A percentile compares a stretch with the other conserved stretches of the same genome.
Conservation (phyloP, 352 stramenopile species). For the Globisporangium uncinulatum region DNA sequence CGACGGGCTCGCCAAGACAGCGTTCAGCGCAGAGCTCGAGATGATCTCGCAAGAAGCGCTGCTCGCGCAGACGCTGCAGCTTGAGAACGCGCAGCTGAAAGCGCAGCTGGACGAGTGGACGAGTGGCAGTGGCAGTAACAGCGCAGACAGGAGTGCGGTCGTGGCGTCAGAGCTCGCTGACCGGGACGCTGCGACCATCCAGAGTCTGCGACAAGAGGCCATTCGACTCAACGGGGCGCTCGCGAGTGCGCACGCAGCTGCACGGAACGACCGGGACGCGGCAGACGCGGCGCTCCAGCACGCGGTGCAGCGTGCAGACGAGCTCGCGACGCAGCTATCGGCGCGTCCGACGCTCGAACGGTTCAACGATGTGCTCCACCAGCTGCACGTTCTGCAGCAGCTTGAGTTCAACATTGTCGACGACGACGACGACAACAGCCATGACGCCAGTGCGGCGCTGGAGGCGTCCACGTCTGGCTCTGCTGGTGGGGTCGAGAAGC, state of each 20-base stretch:
- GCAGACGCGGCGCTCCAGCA: conserved; percentile 29
- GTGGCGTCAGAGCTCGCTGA: conserved; percentile 32
- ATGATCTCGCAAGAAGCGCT: conserved; percentile 82
- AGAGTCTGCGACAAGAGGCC: conserved; percentile 49
- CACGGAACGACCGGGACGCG: conserved; percentile 22
- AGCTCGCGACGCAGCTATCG: conserved; percentile 33
- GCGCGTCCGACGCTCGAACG: conserved; percentile 81
- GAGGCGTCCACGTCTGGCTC: conserved; percentile 6
- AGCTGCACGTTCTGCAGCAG: conserved; percentile 91
- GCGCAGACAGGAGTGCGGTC: background rate
- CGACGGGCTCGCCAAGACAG: conserved; percentile 45
- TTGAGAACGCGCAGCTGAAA: conserved; percentile 83
- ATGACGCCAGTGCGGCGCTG: background rate
- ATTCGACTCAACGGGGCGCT: conserved; percentile 49
- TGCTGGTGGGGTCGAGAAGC: conserved; percentile 39
- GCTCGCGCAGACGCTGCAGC: conserved; percentile 63
- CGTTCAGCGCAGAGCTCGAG: conserved; percentile 84
- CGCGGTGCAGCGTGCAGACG: conserved; percentile 19
- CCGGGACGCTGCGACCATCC: conserved; percentile 40
- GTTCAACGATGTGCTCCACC: conserved; percentile 83
- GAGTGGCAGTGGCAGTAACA: conserved; percentile 15
- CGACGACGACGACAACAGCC: conserved; percentile 42
- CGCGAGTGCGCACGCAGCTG: conserved; percentile 18
- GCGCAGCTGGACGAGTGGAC: conserved; percentile 75
- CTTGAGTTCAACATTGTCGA: conserved; percentile 87